Evolutionary conservation across 352 stramenopile species (phyloP).

Genomic region (Thalassiosira exigua): DNA sequence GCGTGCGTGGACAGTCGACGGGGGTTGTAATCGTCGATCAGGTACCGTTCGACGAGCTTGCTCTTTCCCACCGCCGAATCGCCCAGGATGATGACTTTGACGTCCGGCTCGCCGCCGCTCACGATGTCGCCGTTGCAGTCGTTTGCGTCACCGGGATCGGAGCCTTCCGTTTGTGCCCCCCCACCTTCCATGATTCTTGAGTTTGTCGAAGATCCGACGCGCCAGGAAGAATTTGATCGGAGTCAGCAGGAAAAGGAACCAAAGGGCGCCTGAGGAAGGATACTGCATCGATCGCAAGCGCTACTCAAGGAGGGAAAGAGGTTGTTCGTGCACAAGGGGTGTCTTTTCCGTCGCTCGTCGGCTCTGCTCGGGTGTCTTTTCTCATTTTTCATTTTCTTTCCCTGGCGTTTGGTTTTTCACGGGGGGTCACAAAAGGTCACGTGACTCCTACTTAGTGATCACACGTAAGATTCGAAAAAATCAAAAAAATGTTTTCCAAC

Average conservation of each 20-base stretch:
- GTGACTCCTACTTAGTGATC: too few species aligned
- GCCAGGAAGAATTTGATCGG: conserved; percentile 6
- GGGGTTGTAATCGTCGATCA: conserved; percentile 96
- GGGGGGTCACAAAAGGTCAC: too few species aligned
- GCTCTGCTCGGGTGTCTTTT: too few species aligned
- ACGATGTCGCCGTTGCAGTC: neutral
- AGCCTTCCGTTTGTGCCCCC: neutral
- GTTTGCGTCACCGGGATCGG: neutral
- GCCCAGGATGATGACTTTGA: conserved; percentile 92
- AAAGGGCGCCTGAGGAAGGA: conserved; percentile 1
- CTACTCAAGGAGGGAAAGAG: too few species aligned
- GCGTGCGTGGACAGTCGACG: conserved; percentile 94
- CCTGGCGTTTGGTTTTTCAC: too few species aligned
- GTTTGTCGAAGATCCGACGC: conserved; percentile 1
- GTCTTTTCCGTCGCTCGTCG: too few species aligned
- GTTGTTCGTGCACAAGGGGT: too few species aligned
- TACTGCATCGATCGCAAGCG: neutral
- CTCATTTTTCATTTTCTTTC: too few species aligned
- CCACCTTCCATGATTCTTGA: neutral
- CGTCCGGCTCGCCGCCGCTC: conserved; percentile 34
- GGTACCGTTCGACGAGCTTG: conserved; percentile 94
- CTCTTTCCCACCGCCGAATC: conserved; percentile 95
- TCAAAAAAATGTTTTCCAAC: too few species aligned
- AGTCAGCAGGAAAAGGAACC: neutral
- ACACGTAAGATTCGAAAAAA: too few species aligned